Base-by-base conservation (phyloP, 2,329 filamentous ascomycete species). In the Colletotrichum cordylinicola region DNA sequence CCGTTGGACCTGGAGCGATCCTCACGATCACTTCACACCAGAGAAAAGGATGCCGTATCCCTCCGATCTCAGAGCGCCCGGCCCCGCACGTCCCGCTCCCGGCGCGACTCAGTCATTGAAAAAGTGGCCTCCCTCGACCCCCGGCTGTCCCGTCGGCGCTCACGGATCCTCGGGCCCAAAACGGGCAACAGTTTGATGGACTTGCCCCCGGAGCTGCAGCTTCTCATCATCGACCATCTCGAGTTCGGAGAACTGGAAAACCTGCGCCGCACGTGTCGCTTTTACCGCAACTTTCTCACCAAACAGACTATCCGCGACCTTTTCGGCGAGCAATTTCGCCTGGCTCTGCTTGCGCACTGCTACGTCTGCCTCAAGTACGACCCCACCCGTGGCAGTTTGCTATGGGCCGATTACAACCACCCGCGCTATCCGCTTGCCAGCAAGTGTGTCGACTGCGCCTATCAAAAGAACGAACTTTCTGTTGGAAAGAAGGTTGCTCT, bases 181-280 rank as follows among this genome's bases (percentile, higher is more conserved):
- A 76, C 74, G 27, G 67, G 70, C 24, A 69, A 70, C 31, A 66
- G 67, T 68, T 76, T 88, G 6, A 78, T 86, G 43, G 80, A 80
- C 31, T 81, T 88, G 0, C 87, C 87, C 6, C 80, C 80, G 9
- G 87, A 88, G 78, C 77, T 89, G 8, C 85, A 87, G 68, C 79
- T 87, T 58, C 79, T 84, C 78, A 82, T 88, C 55, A 78, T 88
- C n/a, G 77, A 79, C 27, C 78, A 84, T 27, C 84, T 88, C 67
- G 82, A 82, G 70, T 87, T 88, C 71, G 86, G 84, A 52, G 85
- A 88, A 77, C 82, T 88, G 21, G 83, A 87, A 77, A 82, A 83
- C 18, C 80, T 88, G 18, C 84, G 87, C 13, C 82, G 83, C 31
- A 87, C 86, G 12, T 87, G 84, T 78, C 83, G 80, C 52, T 80